A percentile compares a stretch with the other conserved stretches of the same genome.
These are phyloP conservation scores for Desmodesmus armatus DNA, from an alignment of 139 green algal genomes.

Conservation along the genomic window DNA sequence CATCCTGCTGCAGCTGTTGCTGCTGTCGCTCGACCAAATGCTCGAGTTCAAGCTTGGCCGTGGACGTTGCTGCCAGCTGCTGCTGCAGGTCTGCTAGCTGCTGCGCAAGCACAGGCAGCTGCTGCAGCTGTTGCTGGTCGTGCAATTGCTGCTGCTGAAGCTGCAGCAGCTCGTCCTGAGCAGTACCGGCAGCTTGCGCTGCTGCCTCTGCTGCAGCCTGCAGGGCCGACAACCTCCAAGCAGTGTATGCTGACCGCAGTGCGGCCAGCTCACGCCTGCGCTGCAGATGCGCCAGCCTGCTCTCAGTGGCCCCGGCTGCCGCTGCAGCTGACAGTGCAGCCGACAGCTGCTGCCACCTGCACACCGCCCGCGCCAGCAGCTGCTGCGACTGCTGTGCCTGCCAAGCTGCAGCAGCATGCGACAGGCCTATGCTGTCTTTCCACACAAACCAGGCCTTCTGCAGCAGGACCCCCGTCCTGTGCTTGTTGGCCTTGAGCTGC, in stretches of 20 bases:
- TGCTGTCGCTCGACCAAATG: not conserved
- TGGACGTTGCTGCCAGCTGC: not conserved
- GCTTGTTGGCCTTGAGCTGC: not conserved
- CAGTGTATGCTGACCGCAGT: no score
- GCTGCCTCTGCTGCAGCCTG: not conserved
- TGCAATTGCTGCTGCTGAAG: not conserved
- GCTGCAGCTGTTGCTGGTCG: not conserved
- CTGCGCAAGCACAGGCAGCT: constrained; percentile 5
- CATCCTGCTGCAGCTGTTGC: constrained; percentile 16
- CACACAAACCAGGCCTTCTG: not conserved
- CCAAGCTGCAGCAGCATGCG: not conserved
- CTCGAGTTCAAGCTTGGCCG: not conserved
- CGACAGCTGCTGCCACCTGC: not conserved
- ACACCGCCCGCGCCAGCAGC: not conserved
- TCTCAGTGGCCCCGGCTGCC: no score
- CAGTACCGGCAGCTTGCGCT: no score
- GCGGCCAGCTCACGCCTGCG: no score
- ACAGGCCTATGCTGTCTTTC: not conserved
- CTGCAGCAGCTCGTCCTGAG: no score
- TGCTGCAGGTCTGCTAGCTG: not conserved
- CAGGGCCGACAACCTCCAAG: not conserved
- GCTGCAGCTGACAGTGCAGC: constrained; percentile 5
- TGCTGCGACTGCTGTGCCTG: not conserved
- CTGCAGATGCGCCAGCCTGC: no score
- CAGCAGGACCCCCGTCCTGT: not conserved